Evolutionary conservation across 352 stramenopile species (phyloP).

Genomic region (Thalassiosira livingstoniorum): DNA sequence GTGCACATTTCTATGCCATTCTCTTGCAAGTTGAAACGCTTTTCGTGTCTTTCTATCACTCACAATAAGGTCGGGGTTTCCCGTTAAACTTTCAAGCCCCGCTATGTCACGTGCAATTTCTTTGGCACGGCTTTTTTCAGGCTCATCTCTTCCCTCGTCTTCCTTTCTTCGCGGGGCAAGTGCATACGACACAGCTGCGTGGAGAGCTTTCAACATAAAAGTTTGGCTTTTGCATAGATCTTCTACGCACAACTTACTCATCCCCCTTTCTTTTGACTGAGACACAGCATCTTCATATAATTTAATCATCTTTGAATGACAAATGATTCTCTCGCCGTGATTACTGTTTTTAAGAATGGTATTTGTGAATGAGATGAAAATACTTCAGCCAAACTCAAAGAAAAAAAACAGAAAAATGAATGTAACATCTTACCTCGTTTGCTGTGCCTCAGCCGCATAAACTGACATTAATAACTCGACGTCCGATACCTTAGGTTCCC

Average conservation of each 20-base stretch:
- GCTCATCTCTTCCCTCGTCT: not conserved
- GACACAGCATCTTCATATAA: conserved; percentile 46
- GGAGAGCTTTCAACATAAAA: conserved; percentile 47
- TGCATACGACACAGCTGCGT: conserved; percentile 56
- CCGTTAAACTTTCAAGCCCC: conserved; percentile 45
- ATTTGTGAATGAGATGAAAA: no score
- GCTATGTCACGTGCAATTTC: conserved; percentile 54
- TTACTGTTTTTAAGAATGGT: conserved; percentile 9
- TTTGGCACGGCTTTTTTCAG: conserved; percentile 28
- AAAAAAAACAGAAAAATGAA: not conserved
- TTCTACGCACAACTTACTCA: conserved; percentile 31
- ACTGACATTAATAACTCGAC: conserved; percentile 45
- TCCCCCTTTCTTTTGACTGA: conserved; percentile 26
- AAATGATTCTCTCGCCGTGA: conserved; percentile 7
- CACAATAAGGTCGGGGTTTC: conserved; percentile 7
- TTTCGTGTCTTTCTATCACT: conserved; percentile 54
- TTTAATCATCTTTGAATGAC: conserved; percentile 50
- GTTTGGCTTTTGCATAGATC: conserved; percentile 41
- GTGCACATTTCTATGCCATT: no score
- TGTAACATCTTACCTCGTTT: conserved; percentile 28
- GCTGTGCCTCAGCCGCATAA: conserved; percentile 37
- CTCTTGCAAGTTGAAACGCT: conserved; percentile 43
- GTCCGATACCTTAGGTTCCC: conserved; percentile 33
- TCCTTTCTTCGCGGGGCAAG: conserved; percentile 14
- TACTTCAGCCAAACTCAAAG: no score